Percentiles rank a stretch among this genome's conserved stretches.
These are phyloP conservation scores for Arthrobotrys sphaeroides DNA, from an alignment of 2,329 filamentous ascomycete species.

Conservation along the genomic window DNA sequence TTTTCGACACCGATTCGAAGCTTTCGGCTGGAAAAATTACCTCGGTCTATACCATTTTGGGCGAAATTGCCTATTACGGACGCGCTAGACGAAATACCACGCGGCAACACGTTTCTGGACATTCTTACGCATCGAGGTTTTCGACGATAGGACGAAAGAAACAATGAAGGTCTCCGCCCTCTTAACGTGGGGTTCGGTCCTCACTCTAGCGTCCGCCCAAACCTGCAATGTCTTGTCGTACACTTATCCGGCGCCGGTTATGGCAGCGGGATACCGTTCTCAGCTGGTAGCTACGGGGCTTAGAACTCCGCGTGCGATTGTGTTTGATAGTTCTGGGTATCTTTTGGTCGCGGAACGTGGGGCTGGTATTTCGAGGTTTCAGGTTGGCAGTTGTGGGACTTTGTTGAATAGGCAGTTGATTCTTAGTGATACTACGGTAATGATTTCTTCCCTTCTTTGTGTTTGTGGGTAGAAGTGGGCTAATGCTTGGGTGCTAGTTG, in stretches of 20 bases:
- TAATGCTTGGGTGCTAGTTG: slow-evolving; percentile 61
- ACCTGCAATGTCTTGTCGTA: slow-evolving; percentile 42
- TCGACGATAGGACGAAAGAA: too few relatives aligned
- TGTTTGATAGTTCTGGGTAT: slow-evolving; percentile 64
- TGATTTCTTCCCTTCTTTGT: background rate
- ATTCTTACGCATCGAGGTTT: too few relatives aligned
- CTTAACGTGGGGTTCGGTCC: background rate
- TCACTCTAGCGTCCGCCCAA: slow-evolving; percentile 29
- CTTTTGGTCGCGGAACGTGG: slow-evolving; percentile 65
- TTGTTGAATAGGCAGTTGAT: slow-evolving; percentile 40
- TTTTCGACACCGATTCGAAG: too few relatives aligned
- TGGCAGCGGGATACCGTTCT: slow-evolving; percentile 62
- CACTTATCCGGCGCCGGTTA: slow-evolving; percentile 30
- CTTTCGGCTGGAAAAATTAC: too few relatives aligned
- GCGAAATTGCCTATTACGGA: background rate
- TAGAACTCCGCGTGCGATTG: slow-evolving; percentile 63
- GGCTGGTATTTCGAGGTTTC: slow-evolving; percentile 63
- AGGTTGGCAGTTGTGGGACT: slow-evolving; percentile 62
- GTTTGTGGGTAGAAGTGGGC: background rate
- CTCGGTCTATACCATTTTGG: too few relatives aligned
- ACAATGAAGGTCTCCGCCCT: slow-evolving; percentile 42
- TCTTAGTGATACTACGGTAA: slow-evolving; percentile 48
- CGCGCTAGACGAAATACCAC: slow-evolving; percentile 23
- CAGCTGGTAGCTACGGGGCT: slow-evolving; percentile 63
- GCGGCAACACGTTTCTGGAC: slow-evolving; percentile 38